Conservation (phyloP, 108 stramenopile species). For the Pseudonitzschia pungens region DNA sequence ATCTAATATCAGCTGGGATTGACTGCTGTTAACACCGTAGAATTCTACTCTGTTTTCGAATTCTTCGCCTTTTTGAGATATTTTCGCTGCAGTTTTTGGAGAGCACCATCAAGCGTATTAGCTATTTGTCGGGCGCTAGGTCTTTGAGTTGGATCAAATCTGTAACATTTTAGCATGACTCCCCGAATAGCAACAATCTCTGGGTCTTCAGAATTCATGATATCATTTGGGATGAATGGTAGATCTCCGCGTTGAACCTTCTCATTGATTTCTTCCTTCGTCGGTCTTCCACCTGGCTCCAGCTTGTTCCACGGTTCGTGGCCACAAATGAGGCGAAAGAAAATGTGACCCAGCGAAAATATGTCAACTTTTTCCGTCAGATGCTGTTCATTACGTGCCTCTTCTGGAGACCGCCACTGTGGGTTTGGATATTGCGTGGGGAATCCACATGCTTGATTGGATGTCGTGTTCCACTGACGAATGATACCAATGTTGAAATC, state of each 20-base stretch:
- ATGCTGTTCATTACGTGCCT: constrained; percentile 55
- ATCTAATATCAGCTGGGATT: no score
- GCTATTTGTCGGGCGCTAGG: constrained; percentile 61
- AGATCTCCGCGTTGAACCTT: constrained; percentile 53
- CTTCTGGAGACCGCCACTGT: constrained; percentile 78
- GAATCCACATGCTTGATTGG: constrained; percentile 62
- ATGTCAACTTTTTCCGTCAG: constrained; percentile 78
- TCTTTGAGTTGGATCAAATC: constrained; percentile 50
- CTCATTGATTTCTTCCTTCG: constrained; percentile 44
- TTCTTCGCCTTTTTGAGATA: no score
- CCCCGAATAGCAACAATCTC: constrained; percentile 66
- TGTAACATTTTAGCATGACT: constrained; percentile 67
- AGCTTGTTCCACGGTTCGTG: constrained; percentile 78
- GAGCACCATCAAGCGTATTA: constrained; percentile 31
- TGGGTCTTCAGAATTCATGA: constrained; percentile 43
- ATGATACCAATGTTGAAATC: constrained; percentile 81
- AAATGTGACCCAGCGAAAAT: constrained; percentile 78
- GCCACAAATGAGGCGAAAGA: constrained; percentile 71
- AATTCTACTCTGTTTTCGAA: no score
- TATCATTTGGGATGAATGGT: constrained; percentile 53
- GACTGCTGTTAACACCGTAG: no score
- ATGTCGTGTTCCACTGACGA: constrained; percentile 63
- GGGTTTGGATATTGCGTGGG: constrained; percentile 73
- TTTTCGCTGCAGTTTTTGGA: not conserved
- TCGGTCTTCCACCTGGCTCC: constrained; percentile 56